Evolutionary conservation across 2,329 filamentous ascomycete species (phyloP).

Genomic region (Drechslera avenae): DNA sequence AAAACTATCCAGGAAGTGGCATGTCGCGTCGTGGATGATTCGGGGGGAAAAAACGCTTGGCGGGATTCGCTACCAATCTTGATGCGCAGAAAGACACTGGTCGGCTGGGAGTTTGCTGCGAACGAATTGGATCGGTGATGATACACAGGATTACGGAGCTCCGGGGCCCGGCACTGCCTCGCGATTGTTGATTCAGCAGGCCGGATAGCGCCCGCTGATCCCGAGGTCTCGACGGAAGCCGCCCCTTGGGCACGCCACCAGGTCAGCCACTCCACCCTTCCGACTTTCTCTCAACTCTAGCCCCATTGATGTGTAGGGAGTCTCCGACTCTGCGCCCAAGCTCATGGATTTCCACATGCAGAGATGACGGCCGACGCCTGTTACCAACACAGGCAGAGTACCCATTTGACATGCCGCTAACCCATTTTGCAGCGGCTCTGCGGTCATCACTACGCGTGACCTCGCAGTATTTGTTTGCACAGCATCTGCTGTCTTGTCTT

Average conservation of each 20-base stretch:
- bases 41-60: constrained; percentile 12
- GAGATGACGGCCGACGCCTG: constrained; percentile 16
- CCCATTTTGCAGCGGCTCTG: constrained; percentile 15
- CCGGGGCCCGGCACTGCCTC: too few relatives aligned
- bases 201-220: too few relatives aligned
- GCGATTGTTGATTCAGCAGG: too few relatives aligned
- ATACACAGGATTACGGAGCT: too few relatives aligned
- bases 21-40: constrained; percentile 7
- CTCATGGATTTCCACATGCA: constrained; percentile 16
- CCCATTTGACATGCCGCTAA: constrained; percentile 27
- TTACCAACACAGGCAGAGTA: constrained; percentile 13
- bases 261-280: not conserved
- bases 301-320: too few relatives aligned
- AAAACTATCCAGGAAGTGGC: constrained; percentile 13
- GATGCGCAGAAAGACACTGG: not conserved
- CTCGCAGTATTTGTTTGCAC: constrained; percentile 10
- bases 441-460: constrained; percentile 13
- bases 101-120: too few relatives aligned
- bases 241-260: too few relatives aligned
- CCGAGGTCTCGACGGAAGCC: too few relatives aligned
- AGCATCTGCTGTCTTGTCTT: constrained; percentile 4
- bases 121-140: too few relatives aligned
- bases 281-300: not conserved
- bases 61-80: not conserved
- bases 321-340: not conserved